Base-by-base conservation (phyloP, 179 eudicot genomes). In the Drosera spatulata region DNA sequence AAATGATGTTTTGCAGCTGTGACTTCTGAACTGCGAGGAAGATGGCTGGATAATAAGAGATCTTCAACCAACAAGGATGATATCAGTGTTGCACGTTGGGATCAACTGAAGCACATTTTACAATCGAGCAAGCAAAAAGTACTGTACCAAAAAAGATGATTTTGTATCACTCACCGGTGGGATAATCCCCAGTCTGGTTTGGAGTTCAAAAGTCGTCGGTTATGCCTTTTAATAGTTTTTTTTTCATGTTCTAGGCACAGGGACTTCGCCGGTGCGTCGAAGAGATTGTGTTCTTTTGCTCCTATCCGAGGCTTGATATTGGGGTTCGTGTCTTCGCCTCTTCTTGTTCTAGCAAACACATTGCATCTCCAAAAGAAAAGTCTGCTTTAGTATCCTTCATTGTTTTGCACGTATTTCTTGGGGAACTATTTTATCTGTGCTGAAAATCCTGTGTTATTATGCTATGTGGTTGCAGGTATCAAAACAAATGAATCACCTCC, bases 271-370 rank as follows among this genome's bases (percentile, higher is more conserved):
- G 86, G 67, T 89, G 93, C 59, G 80, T 89, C 60, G 88, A 93
- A 77, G 96, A 91, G 73, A 88, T 91, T 63, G 83, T 88, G 45
- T 86, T 93, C 67, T 66, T 77, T 38, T 84, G 74, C 61, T 73
- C 90, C 62, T 93, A 86, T 76, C 99, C 96, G 12, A 84, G 98
- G 77, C 89, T 91, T 61, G 98, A 91, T 72, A 76, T 86, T 84
- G 93, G 80, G 99, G 95, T 88, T 61, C n/a, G 77, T 59, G n/a
- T 9, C 58, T 10, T 55, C 63, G 44, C 56, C 10, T 22, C 56
- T 6, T 52, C 12, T 41, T 5, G 4, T 12, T n/a, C 41, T 8
- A 55, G 9, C 41, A 55, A 6, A 5, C 39, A 7, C 2, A 7
- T 55, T 37, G 9, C 37, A 33, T 4, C 10, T 13, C 40, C 7